Evolutionary conservation across 1,284 basidiomycete species (phyloP).

Genomic region (Puccinia brachypodii): DNA sequence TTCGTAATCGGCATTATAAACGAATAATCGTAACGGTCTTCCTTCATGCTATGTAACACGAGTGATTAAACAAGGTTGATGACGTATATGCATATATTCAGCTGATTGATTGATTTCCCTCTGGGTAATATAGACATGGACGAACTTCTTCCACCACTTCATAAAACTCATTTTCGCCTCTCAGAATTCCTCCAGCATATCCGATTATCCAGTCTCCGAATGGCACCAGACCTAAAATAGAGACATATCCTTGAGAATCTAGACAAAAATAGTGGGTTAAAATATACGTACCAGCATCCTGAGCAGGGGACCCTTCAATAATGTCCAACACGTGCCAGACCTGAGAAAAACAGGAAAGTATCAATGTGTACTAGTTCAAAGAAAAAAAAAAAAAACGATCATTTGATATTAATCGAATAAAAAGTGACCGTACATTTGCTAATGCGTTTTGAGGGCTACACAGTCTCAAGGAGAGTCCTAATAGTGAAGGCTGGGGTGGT

Average conservation of each 20-base stretch:
- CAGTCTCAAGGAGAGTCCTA: conserved; percentile 88
- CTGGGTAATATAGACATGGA: not conserved
- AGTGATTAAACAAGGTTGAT: not conserved
- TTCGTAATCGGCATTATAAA: conserved; percentile 96
- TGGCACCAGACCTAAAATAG: conserved; percentile 68
- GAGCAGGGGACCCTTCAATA: conserved; percentile 90
- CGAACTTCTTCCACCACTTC: conserved; percentile 87
- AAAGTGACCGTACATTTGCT: conserved; percentile 63
- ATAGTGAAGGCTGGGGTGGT: conserved; percentile 65
- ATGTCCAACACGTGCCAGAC: conserved; percentile 99
- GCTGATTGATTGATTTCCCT: conserved; percentile 18
- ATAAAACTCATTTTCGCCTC: conserved; percentile 94
- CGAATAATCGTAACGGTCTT: conserved; percentile 86
- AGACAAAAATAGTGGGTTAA: not conserved
- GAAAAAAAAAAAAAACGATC: not conserved
- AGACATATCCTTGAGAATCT: conserved; percentile 9
- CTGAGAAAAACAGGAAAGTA: conserved; percentile 44
- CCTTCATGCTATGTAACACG: conserved; percentile 71
- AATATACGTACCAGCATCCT: conserved; percentile 64
- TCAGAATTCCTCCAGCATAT: conserved; percentile 89
- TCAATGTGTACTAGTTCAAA: not conserved
- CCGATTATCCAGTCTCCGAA: conserved; percentile 88
- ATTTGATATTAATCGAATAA: not conserved
- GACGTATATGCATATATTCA: conserved; percentile 35
- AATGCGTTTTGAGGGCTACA: conserved; percentile 81